These are phyloP conservation scores for Scleroderma citrinum DNA, from an alignment of 768 basidiomycete genomes.

Conservation along the genomic window DNA sequence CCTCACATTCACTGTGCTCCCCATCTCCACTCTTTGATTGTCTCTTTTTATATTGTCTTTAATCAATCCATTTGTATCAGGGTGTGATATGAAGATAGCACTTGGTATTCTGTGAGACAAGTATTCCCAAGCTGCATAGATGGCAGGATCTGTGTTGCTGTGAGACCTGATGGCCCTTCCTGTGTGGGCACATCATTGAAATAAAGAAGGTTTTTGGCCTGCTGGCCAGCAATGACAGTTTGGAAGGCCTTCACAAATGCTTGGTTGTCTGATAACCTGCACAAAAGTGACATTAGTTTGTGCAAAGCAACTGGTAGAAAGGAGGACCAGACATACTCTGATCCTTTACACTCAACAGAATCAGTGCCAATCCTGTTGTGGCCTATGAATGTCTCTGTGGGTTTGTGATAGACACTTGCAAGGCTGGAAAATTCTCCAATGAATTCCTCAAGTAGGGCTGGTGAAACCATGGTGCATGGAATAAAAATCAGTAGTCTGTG, in stretches of 20 bases:
- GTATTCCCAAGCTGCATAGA: too few species aligned
- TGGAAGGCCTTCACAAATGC: conserved; percentile 78
- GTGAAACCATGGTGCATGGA: conserved; percentile 83
- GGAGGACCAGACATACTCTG: conserved; percentile 49
- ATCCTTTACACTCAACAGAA: conserved; percentile 57
- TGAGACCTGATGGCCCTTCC: conserved; percentile 69
- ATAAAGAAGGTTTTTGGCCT: conserved; percentile 92
- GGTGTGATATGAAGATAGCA: too few species aligned
- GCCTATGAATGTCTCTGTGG: conserved; percentile 92
- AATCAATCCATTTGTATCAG: too few species aligned
- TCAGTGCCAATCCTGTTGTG: conserved; percentile 85
- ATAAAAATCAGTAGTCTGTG: conserved; percentile 91
- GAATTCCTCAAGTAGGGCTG: conserved; percentile 85
- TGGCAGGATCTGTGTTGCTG: conserved; percentile 68
- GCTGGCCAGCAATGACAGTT: conserved; percentile 86
- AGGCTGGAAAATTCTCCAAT: conserved; percentile 83
- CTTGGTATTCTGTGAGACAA: too few species aligned
- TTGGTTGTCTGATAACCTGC: conserved; percentile 60
- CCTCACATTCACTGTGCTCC: too few species aligned
- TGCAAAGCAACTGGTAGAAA: not conserved
- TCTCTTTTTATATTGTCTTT: too few species aligned
- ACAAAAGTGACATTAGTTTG: not conserved
- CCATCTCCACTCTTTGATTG: too few species aligned
- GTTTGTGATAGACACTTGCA: conserved; percentile 97
- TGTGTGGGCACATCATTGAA: conserved; percentile 69